Base-by-base conservation (phyloP, 2,329 filamentous ascomycete genomes). In the Graphilbum fragrans region DNA sequence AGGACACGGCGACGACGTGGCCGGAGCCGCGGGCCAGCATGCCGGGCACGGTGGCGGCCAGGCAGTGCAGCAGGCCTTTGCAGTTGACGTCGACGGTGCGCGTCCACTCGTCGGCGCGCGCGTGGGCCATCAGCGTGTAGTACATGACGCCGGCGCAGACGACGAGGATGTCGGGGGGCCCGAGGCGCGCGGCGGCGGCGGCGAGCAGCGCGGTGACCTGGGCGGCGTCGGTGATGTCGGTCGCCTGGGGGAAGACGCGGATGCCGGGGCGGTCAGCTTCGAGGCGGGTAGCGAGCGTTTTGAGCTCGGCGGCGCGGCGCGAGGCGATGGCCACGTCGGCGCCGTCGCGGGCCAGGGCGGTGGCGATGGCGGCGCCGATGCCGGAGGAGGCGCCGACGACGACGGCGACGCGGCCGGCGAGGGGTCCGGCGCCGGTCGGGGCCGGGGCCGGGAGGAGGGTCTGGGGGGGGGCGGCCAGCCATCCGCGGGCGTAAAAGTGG, bases 61-160 rank as follows among this genome's bases (percentile, higher is more conserved):
- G 67, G 49, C 77, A 80, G 65, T 90, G 72, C 41, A 88, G 64
- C 2, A 90, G 69, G 31, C 84, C 84, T 61, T 88, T 88, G 75
- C 84, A 88, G 64, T 90, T 90, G 50, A 90, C 82, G 52, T 88
- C 84, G 34, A 90, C 82, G 0, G 83, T 88, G 44, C 74, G 80
- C 48, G 87, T 78, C 84, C 84, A 90, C 52, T 90, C 79, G 5
- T 84, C 80, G 0, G 67, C 73, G 48, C 82, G 72, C 16, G 66
- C 71, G 55, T 87, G 88, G 43, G 79, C 75, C 84, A 90, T 88
- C 77, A 88, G 79, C 41, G 84, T 88, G 61, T 79, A 90, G 64
- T 90, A 90, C 84, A 90, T 90, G 55, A 90, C 84, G 29, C 84
- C 84, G 0, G 84, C 85, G 53, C 82, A 86, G 33, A 77, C 77